Evolutionary conservation across 2,329 filamentous ascomycete species (phyloP).

Genomic region (Thielaviopsis ethacetica): DNA sequence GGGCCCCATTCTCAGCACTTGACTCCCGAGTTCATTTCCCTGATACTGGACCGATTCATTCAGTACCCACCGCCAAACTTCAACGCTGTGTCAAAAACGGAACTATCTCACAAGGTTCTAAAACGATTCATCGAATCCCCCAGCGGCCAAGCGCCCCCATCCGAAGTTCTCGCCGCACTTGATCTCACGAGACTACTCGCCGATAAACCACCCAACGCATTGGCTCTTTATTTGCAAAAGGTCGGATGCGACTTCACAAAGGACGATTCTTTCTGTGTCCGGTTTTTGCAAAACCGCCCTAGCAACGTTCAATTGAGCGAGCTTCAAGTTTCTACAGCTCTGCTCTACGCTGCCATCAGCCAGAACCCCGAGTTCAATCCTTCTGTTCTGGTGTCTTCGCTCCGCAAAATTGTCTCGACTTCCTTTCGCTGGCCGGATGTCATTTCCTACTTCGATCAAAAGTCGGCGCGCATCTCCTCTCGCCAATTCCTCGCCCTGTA

Average conservation of each 20-base stretch:
- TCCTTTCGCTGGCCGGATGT: slow-evolving; percentile 57
- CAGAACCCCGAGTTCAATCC: slow-evolving; percentile 37
- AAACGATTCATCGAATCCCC: slow-evolving; percentile 49
- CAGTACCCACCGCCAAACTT: slow-evolving; percentile 78
- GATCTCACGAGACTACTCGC: slow-evolving; percentile 51
- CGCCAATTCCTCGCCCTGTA: slow-evolving; percentile 71
- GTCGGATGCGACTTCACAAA: slow-evolving; percentile 60
- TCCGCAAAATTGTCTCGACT: slow-evolving; percentile 44
- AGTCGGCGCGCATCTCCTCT: slow-evolving; percentile 57
- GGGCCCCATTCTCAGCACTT: slow-evolving; percentile 50
- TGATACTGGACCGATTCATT: slow-evolving; percentile 72
- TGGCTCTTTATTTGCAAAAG: slow-evolving; percentile 55
- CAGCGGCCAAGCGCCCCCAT: slow-evolving; percentile 34
- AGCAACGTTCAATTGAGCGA: slow-evolving; percentile 50
- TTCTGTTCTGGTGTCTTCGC: slow-evolving; percentile 40
- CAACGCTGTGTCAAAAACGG: slow-evolving; percentile 55
- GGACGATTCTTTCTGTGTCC: slow-evolving; percentile 50
- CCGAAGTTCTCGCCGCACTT: slow-evolving; percentile 52
- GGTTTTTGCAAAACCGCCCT: slow-evolving; percentile 36
- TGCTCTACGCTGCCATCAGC: slow-evolving; percentile 50
- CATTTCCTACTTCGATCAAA: slow-evolving; percentile 65
- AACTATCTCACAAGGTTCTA: slow-evolving; percentile 48
- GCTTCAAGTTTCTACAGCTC: slow-evolving; percentile 64
- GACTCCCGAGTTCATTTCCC: slow-evolving; percentile 52
- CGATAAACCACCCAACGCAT: slow-evolving; percentile 36